phyloP scores from a whole-genome alignment of 2,329 filamentous ascomycete genomes.

The Rhynchosporium secalis region DNA sequence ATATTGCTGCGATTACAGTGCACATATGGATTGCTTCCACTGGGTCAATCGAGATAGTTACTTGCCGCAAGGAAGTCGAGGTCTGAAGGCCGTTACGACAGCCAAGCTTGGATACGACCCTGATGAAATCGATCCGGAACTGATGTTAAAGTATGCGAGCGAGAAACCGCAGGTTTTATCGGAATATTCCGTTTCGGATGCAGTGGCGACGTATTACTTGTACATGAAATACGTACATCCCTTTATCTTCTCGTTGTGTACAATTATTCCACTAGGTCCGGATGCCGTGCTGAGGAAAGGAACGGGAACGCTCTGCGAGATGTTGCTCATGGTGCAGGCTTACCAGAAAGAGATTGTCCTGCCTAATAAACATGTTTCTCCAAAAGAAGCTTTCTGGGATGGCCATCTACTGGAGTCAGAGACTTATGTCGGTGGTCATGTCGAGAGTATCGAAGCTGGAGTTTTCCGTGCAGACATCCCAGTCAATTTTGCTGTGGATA shows the following conservation, averaged over 20 bases:
- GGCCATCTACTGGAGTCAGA: conserved; percentile 95
- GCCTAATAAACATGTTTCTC: conserved; percentile 92
- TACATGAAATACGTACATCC: conserved; percentile 99
- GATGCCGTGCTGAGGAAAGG: conserved; percentile 94
- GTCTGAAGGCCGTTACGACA: conserved; percentile 94
- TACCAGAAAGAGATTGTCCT: conserved; percentile 89
- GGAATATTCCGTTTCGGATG: conserved; percentile 98
- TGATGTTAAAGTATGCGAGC: conserved; percentile 91
- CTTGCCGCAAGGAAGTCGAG: conserved; percentile 92
- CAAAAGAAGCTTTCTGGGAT: conserved; percentile 93
- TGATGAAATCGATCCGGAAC: conserved; percentile 92
- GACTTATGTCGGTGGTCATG: conserved; percentile 96
- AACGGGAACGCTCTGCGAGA: conserved; percentile 97
- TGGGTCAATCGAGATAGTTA: conserved; percentile 99
- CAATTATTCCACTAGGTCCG: conserved; percentile 87
- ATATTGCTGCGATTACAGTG: conserved; percentile 93
- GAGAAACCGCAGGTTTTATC: conserved; percentile 92
- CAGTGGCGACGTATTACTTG: conserved; percentile 95
- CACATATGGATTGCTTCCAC: conserved; percentile 98
- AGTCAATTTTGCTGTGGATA: conserved; percentile 88
- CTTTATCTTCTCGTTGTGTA: conserved; percentile 98
- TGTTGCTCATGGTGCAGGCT: conserved; percentile 98
- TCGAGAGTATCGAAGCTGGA: conserved; percentile 97
- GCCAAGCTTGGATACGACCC: conserved; percentile 98
- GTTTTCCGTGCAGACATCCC: conserved; percentile 96